A percentile compares a stretch with the other conserved stretches of the same genome.
These are phyloP conservation scores for Melaleuca quinquenervia DNA, from an alignment of 345 rosid genomes.

Conservation along the genomic window DNA sequence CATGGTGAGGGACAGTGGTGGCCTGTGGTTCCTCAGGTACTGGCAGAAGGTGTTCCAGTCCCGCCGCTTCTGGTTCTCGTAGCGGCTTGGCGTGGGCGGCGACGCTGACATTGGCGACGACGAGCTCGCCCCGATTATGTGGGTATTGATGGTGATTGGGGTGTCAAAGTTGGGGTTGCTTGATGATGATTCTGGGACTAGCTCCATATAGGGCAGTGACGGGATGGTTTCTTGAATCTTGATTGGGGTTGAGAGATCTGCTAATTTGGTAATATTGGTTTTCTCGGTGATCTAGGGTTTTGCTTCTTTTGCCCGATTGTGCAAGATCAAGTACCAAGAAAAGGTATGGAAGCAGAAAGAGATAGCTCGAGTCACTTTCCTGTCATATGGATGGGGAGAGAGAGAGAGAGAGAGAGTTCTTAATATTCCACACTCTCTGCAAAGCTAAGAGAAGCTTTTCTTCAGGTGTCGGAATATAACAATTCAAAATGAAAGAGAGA, in stretches of 20 bases:
- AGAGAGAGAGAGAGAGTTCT: neutral
- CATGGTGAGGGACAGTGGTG: conserved; percentile 58
- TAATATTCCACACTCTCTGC: neutral
- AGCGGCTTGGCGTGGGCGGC: conserved; percentile 49
- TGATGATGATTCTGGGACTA: neutral
- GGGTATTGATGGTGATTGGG: neutral
- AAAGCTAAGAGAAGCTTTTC: neutral
- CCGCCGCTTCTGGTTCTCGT: conserved; percentile 77
- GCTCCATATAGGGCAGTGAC: neutral
- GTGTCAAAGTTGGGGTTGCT: neutral
- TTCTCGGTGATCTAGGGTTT: neutral
- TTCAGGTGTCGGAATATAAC: neutral
- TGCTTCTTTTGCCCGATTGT: neutral
- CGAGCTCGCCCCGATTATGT: neutral
- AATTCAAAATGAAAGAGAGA: neutral
- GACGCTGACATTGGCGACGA: conserved; percentile 23
- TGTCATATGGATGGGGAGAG: neutral
- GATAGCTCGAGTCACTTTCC: neutral
- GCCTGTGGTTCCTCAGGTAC: conserved; percentile 70
- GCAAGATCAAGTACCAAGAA: neutral
- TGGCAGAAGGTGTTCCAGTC: conserved; percentile 96
- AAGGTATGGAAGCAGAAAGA: conserved; percentile 1
- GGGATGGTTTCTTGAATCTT: neutral
- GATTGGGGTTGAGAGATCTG: neutral
- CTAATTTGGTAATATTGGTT: neutral